Conservation (phyloP, 2,329 filamentous ascomycete species). For the Cladobotryum protrusum region DNA sequence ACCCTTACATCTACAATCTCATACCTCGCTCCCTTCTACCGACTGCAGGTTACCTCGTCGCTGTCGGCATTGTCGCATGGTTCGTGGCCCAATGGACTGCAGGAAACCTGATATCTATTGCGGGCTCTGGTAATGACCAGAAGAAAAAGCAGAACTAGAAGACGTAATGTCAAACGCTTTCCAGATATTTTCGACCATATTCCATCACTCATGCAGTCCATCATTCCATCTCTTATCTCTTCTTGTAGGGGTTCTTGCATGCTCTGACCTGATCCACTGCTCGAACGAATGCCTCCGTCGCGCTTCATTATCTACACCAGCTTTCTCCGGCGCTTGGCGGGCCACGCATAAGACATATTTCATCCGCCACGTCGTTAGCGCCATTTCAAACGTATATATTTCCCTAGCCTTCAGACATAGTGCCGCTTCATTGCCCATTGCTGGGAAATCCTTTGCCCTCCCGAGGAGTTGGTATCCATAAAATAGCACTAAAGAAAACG, state of each 20-base stretch:
- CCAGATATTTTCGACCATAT: background rate
- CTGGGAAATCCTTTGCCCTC: background rate
- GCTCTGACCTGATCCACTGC: background rate
- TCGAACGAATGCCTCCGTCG: background rate
- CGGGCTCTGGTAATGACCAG: constrained; percentile 15
- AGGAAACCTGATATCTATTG: constrained; percentile 23
- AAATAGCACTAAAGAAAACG: no score
- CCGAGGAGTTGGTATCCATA: background rate
- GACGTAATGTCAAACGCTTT: background rate
- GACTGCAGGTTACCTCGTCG: constrained; percentile 60
- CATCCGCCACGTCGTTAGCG: background rate
- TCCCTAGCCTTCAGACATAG: background rate
- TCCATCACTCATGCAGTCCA: background rate
- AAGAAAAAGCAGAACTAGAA: constrained; percentile 33
- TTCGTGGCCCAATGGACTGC: constrained; percentile 34
- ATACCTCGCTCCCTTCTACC: constrained; percentile 72
- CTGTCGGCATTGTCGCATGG: constrained; percentile 49
- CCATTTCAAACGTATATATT: background rate
- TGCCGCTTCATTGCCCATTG: background rate
- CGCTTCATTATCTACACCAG: background rate
- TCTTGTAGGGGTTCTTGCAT: background rate
- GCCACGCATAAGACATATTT: background rate
- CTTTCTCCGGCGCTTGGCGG: background rate
- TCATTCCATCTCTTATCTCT: background rate
- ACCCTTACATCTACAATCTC: constrained; percentile 75